These are phyloP conservation scores for Zygoascus ofunaensis DNA, from an alignment of 805 yeast genomes.

Conservation along the genomic window DNA sequence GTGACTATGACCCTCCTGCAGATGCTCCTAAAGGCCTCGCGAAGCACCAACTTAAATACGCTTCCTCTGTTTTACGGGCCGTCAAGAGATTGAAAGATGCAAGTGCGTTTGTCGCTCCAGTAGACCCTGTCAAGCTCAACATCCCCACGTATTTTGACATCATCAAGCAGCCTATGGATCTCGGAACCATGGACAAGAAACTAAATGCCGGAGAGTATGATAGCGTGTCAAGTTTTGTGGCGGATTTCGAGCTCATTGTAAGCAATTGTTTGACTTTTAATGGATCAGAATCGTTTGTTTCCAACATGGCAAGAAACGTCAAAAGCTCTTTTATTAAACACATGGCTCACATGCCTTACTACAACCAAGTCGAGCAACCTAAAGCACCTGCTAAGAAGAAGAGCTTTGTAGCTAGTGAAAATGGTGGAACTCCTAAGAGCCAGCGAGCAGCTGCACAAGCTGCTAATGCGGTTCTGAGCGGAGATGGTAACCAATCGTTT, in stretches of 20 bases:
- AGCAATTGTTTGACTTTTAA: constrained; percentile 74
- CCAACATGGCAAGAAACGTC: constrained; percentile 85
- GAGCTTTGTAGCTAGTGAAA: constrained; percentile 12
- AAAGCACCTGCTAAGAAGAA: constrained; percentile 19
- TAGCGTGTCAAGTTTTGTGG: constrained; percentile 55
- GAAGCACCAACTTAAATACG: constrained; percentile 73
- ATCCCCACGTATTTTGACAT: constrained; percentile 85
- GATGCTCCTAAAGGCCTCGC: constrained; percentile 20
- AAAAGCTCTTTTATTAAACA: constrained; percentile 92
- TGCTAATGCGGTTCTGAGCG: constrained; percentile 20
- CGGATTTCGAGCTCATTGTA: constrained; percentile 80
- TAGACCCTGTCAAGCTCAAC: constrained; percentile 77
- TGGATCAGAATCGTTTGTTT: constrained; percentile 72
- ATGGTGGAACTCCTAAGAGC: constrained; percentile 21
- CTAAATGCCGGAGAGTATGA: constrained; percentile 61
- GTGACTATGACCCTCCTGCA: constrained; percentile 11
- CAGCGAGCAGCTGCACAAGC: constrained; percentile 22
- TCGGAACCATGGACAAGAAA: constrained; percentile 82
- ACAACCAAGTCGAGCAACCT: constrained; percentile 25
- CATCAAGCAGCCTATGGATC: constrained; percentile 85
- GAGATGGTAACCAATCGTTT: constrained; percentile 21
- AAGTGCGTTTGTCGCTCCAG: constrained; percentile 80
- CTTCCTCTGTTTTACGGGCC: constrained; percentile 69
- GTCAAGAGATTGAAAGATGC: constrained; percentile 89
- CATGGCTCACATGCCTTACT: constrained; percentile 81